Conservation (phyloP, 257 asterid genomes). For the Nicotiana knightiana region DNA sequence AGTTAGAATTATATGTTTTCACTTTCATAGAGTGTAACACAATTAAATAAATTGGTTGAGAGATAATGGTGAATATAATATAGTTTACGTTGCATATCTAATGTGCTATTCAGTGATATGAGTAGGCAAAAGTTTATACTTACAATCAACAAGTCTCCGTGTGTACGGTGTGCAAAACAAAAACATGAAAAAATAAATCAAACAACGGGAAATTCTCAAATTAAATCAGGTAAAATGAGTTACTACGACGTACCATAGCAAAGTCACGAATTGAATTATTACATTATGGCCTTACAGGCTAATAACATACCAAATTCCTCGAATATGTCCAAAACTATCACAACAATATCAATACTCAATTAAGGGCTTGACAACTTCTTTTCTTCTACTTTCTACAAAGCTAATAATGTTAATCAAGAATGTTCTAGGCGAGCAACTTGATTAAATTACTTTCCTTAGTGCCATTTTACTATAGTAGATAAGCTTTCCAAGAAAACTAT, state of each 20-base stretch:
- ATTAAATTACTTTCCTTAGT: neutral
- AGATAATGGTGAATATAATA: no score
- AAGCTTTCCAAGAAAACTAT: neutral
- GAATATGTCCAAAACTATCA: neutral
- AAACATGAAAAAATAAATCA: neutral
- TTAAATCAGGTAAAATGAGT: neutral
- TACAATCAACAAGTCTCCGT: neutral
- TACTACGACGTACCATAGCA: neutral
- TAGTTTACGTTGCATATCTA: no score
- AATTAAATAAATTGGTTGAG: no score
- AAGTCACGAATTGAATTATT: neutral
- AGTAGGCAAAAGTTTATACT: neutral
- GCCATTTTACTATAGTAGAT: conserved; percentile 5
- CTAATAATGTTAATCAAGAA: neutral
- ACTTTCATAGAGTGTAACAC: no score
- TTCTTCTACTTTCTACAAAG: neutral
- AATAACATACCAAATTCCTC: neutral
- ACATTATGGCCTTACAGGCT: neutral
- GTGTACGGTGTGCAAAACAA: neutral
- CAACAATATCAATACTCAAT: neutral
- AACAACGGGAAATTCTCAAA: neutral
- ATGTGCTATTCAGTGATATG: no score
- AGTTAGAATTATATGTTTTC: no score
- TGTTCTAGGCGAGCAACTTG: neutral
- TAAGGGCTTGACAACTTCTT: neutral